Base-by-base conservation (phyloP, 2,329 filamentous ascomycete species). In the Colletotrichum sansevieriae region DNA sequence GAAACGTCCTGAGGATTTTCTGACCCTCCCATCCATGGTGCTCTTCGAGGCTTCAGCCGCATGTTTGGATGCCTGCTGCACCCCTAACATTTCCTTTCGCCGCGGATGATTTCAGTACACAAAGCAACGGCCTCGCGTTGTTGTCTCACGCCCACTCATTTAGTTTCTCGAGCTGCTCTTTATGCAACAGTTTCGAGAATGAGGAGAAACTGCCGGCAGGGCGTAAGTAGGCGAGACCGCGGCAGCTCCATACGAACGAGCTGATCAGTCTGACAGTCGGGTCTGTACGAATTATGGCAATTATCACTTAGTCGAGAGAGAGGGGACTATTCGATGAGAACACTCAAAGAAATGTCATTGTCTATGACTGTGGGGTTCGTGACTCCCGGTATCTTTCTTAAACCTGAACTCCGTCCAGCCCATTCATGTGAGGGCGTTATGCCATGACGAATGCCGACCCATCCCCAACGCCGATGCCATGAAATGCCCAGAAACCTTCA, bases 381-480 rank as follows among this genome's bases (percentile, higher is more conserved):
- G 22, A 33, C 22, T 43, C 64, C 43, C 51, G 44, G 44, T 58
- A 64, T 58, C 52, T 55, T 25, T 35, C 29, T n/a, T 51, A 29
- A 41, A n/a, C 39, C 65, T 25, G n/a, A 68, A 68, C 61, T 37
- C 65, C 61, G 6, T 47, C 15, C 12, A 2, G 47, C 41, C 22
- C 33, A 7, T 18, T 4, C 47, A 2, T 49, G 13, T 13, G 9
- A 43, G 54, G 22, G 52, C 54, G 54, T 55, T 10, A 62, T 62
- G 59, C 39, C 1, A 55, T 20, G 22, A 29, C 25, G 18, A 47
- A 4, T 39, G 56, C 29, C 39, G 29, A 25, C 46, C 61, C 20
- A 43, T 25, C 47, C n/a, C 65, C 41, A 68, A 68, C 65, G 65
- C 65, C 65, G 4, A 54, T 68, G 54, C 61, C 65, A 29, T 59